Percentiles rank a stretch among this genome's conserved stretches.
These are phyloP conservation scores for Neopestalotiopsis clavispora DNA, from an alignment of 2,329 filamentous ascomycete genomes.

Conservation along the genomic window DNA sequence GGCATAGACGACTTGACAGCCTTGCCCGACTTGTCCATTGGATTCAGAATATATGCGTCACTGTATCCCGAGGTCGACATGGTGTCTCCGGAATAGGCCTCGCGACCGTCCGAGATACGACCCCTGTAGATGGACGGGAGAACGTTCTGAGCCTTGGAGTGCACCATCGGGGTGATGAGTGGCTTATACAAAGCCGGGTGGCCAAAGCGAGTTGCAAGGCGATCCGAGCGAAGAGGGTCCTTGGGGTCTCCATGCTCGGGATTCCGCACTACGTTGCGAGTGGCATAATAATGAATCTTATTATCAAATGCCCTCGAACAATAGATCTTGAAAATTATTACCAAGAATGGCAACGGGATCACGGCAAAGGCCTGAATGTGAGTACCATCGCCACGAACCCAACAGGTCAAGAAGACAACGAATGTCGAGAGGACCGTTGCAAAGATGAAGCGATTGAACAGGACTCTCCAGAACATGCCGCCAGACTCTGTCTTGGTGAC, in stretches of 20 bases:
- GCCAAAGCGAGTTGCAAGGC: constrained; percentile 79
- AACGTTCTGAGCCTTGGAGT: constrained; percentile 85
- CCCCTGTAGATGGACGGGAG: constrained; percentile 87
- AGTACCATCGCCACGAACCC: constrained; percentile 67
- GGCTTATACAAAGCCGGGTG: constrained; percentile 90
- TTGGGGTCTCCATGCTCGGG: constrained; percentile 52
- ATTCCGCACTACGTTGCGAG: constrained; percentile 57
- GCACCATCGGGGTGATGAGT: constrained; percentile 93
- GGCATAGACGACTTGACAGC: constrained; percentile 49
- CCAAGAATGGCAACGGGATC: constrained; percentile 76
- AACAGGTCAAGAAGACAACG: constrained; percentile 77
- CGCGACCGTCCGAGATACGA: constrained; percentile 71
- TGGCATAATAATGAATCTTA: constrained; percentile 81
- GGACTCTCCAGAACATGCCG: constrained; percentile 86
- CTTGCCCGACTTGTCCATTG: constrained; percentile 70
- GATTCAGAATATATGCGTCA: constrained; percentile 79
- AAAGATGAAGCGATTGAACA: constrained; percentile 94
- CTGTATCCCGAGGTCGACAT: constrained; percentile 74
- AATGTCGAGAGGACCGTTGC: constrained; percentile 78
- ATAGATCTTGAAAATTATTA: constrained; percentile 86
- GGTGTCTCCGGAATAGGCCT: constrained; percentile 59
- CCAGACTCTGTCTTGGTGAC: constrained; percentile 96
- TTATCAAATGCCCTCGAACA: constrained; percentile 78
- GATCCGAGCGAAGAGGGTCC: constrained; percentile 64
- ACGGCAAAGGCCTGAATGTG: constrained; percentile 69